phyloP scores from a whole-genome alignment of 768 basidiomycete genomes.

The Dioszegia crocea region DNA sequence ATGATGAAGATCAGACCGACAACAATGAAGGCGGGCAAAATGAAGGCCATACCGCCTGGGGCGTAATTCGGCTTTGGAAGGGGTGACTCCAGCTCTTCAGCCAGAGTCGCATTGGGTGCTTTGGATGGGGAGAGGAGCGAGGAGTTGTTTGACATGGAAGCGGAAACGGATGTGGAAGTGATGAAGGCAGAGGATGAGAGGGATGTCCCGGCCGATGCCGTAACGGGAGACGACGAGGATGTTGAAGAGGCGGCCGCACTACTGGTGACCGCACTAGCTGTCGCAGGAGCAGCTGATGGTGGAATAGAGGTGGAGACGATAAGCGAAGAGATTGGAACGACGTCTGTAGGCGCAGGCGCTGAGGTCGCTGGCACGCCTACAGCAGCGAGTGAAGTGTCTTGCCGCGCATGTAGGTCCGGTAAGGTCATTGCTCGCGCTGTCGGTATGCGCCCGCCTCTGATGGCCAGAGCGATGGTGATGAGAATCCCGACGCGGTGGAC shows the following conservation, averaged over 20 bases:
- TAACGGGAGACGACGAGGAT: neutral
- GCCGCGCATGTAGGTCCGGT: neutral
- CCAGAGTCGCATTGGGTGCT: neutral
- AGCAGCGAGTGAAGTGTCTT: neutral
- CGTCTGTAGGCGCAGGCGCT: neutral
- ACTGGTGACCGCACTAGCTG: neutral
- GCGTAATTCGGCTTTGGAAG: conserved; percentile 10
- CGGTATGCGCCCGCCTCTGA: conserved; percentile 2
- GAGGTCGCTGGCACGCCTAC: neutral
- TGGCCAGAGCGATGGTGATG: conserved; percentile 4
- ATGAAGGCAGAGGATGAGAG: neutral
- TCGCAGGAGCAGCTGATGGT: neutral
- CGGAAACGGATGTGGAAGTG: neutral
- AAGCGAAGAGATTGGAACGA: neutral
- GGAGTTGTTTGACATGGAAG: neutral
- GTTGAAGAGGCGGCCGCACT: neutral
- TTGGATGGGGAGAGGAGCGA: neutral
- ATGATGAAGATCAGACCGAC: conserved; percentile 9
- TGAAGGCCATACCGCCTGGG: conserved; percentile 8
- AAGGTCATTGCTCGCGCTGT: conserved; percentile 4
- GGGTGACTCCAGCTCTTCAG: conserved; percentile 1
- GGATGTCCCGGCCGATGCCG: neutral
- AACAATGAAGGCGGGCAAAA: conserved; percentile 6
- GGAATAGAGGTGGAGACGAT: neutral
- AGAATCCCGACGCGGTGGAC: neutral